Conservation (phyloP, 768 basidiomycete species). For the Lenzites betulinus region DNA sequence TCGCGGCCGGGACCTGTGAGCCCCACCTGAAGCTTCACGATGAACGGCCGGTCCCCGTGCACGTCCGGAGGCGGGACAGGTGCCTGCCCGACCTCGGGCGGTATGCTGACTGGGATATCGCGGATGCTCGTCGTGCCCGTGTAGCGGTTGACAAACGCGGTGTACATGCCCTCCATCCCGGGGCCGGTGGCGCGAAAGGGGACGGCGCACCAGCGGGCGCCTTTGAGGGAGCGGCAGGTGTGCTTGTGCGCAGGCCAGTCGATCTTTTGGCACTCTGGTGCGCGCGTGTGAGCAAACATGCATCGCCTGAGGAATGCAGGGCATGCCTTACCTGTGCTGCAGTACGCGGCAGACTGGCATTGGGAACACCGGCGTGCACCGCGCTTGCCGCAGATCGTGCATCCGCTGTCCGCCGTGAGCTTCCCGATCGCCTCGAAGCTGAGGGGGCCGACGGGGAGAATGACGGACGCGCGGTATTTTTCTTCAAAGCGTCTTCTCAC, state of each 20-base stretch:
- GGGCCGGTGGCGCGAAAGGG: conserved; percentile 19
- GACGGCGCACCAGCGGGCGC: conserved; percentile 41
- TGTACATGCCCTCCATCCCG: conserved; percentile 11
- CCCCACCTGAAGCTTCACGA: conserved; percentile 41
- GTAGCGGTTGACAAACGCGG: conserved; percentile 24
- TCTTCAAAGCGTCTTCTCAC: conserved; percentile 26
- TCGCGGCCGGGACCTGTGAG: not conserved
- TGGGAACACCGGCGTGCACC: conserved; percentile 36
- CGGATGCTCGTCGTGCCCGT: conserved; percentile 23
- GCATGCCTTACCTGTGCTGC: conserved; percentile 34
- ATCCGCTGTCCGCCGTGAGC: conserved; percentile 38
- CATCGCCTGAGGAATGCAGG: no score
- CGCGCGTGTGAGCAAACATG: not conserved
- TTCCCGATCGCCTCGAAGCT: conserved; percentile 40
- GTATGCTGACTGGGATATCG: conserved; percentile 15
- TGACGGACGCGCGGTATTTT: conserved; percentile 34
- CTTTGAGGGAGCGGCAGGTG: conserved; percentile 40
- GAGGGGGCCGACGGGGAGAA: conserved; percentile 41
- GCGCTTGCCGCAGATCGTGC: conserved; percentile 42
- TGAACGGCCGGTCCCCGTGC: conserved; percentile 37
- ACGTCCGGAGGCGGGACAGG: conserved; percentile 32
- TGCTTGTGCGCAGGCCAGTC: conserved; percentile 45
- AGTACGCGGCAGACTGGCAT: conserved; percentile 41
- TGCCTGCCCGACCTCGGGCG: not conserved
- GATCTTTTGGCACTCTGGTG: conserved; percentile 40